Evolutionary conservation across 2,329 filamentous ascomycete species (phyloP), one percentile per base, ranked within the genome.

Genomic region (Pseudocercospora cruenta): DNA sequence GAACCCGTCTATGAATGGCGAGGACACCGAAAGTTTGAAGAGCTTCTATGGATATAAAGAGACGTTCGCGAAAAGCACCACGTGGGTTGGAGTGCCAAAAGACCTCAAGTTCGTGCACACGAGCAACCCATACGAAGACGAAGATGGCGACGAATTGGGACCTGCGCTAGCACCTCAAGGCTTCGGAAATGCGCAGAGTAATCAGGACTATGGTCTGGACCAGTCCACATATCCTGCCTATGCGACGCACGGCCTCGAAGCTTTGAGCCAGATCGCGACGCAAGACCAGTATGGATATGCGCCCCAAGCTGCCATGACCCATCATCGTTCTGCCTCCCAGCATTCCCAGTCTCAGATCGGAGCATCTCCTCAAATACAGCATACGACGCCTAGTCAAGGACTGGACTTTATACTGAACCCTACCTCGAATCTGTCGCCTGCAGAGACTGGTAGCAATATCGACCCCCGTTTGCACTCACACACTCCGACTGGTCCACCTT

Each of bases 41-140:
- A 84, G 85, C 19, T 90, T 89, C 75, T 90, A 89, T 74, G 86
- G 86, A 24, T 89, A 90, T 76, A 88, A 87, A 73, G 87, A 89
- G 77, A 88, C 87, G 1, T 90, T 90, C 71, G 81, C 84, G 65
- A 82, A 86, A 65, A 80, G 86, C 66, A 86, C 83, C 65, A 80
- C 86, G n/a, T 90, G 87, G 87, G 79, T 89, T 36, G 84, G 87
- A 66, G 84, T 89, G 33, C 87, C 87, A 2, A 85, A 83, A 70
- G 82, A 86, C 69, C 81, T 90, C 49, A 86, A 85, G 6, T 90
- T 89, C 71, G 82, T 88, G 71, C 84, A 89, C 72, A 87, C 86
- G 64, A 85, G 83, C 45, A 87, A 89, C 72, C 87, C 87, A 2
- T 88, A 87, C 73, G 83, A 86, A 26, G 85, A 87, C 58, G 71